Conservation (phyloP, 2,329 filamentous ascomycete genomes). For the Rhinocladiella mackenziei region DNA sequence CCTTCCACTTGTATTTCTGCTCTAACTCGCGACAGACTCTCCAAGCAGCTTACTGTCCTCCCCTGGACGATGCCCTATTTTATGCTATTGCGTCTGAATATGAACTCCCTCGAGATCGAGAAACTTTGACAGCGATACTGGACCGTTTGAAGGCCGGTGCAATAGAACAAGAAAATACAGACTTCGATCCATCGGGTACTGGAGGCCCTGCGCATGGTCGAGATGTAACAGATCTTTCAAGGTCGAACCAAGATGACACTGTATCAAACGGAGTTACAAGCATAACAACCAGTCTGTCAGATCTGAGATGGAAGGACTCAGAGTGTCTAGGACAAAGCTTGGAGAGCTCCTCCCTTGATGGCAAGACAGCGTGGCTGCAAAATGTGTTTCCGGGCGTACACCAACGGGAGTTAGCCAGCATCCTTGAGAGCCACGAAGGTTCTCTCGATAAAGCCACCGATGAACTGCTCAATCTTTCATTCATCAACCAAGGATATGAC, state of each 20-base stretch:
- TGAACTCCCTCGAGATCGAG: conserved; percentile 52
- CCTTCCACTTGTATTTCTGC: background rate
- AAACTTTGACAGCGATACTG: conserved; percentile 58
- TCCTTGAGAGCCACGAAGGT: conserved; percentile 47
- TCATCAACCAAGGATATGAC: conserved; percentile 64
- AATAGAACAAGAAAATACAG: conserved; percentile 54
- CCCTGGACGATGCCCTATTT: conserved; percentile 73
- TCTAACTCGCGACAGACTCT: conserved; percentile 16
- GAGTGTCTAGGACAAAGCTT: conserved; percentile 17
- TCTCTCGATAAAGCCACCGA: conserved; percentile 70
- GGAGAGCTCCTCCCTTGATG: conserved; percentile 40
- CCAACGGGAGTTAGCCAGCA: conserved; percentile 13
- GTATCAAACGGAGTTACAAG: conserved; percentile 25
- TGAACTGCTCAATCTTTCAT: conserved; percentile 72
- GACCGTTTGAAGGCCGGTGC: conserved; percentile 64
- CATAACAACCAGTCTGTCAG: conserved; percentile 26
- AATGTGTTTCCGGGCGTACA: conserved; percentile 68
- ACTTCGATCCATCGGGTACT: conserved; percentile 26
- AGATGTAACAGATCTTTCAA: conserved; percentile 34
- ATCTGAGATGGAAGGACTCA: conserved; percentile 29
- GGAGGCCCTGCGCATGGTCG: conserved; percentile 30
- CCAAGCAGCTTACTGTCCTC: conserved; percentile 64
- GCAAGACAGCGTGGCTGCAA: conserved; percentile 60
- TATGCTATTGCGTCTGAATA: conserved; percentile 72
- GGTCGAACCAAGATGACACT: conserved; percentile 19